Evolutionary conservation across 345 rosid species (phyloP).

Genomic region (Limnanthes douglasii): DNA sequence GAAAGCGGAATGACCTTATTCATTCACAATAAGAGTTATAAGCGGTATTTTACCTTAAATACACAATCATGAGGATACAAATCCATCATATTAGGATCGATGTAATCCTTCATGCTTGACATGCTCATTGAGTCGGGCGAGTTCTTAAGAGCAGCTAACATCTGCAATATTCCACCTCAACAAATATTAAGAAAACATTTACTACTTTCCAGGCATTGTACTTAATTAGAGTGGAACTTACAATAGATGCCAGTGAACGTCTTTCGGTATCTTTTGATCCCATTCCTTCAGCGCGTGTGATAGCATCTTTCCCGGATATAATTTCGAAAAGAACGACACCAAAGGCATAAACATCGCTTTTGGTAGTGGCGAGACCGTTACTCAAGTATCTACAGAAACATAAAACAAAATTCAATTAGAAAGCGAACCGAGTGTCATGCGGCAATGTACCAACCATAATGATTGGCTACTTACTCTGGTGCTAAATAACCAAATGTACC

Average conservation of each 20-base stretch:
- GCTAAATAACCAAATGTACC: conserved; percentile 95
- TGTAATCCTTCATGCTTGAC: conserved; percentile 54
- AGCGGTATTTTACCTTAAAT: conserved; percentile 54
- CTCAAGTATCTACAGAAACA: conserved; percentile 54
- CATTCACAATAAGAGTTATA: too few species aligned
- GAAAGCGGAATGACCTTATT: too few species aligned
- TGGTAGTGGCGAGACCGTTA: conserved; percentile 74
- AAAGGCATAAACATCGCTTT: conserved; percentile 91
- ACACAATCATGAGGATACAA: conserved; percentile 91
- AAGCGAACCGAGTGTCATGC: conserved; percentile 1
- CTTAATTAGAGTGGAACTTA: too few species aligned
- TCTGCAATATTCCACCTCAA: conserved; percentile 28
- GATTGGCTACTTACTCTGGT: conserved; percentile 58
- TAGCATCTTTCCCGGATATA: conserved; percentile 82
- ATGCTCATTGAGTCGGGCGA: conserved; percentile 59
- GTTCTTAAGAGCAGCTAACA: conserved; percentile 58
- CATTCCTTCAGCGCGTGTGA: conserved; percentile 47
- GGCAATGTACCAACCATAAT: neutral
- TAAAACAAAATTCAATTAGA: conserved; percentile 1
- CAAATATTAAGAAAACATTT: too few species aligned
- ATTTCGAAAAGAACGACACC: conserved; percentile 90
- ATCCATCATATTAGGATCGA: conserved; percentile 73
- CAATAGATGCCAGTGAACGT: conserved; percentile 70
- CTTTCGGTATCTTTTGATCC: conserved; percentile 55
- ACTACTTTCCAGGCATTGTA: too few species aligned